phyloP scores from a whole-genome alignment of 176 grass and related monocot species.

The Olyra latifolia region DNA sequence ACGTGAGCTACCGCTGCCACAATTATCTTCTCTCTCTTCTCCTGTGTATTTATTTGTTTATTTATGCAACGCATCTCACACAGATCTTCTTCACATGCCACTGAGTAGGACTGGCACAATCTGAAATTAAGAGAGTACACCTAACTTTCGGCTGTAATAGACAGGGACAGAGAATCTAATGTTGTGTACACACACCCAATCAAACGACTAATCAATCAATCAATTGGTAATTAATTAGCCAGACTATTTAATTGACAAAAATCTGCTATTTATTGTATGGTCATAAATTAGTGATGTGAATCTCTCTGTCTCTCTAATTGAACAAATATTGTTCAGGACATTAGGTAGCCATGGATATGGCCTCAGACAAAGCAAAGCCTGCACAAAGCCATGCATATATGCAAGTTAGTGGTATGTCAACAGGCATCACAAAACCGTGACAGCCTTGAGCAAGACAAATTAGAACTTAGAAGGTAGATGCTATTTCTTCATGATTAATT shows the following conservation, averaged over 20 bases:
- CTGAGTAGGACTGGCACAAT: conserved; percentile 35
- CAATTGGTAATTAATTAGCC: background rate
- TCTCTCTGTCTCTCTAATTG: background rate
- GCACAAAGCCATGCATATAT: background rate
- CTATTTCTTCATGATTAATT: background rate
- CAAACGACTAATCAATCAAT: conserved; percentile 35
- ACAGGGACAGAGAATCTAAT: conserved; percentile 52
- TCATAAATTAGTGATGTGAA: conserved; percentile 4
- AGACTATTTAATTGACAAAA: conserved; percentile 5
- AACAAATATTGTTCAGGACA: background rate
- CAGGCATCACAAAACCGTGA: background rate
- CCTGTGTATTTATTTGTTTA: background rate
- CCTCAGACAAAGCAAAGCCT: background rate
- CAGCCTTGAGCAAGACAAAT: background rate
- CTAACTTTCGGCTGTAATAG: conserved; percentile 52
- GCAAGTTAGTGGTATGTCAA: background rate
- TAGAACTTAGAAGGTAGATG: background rate
- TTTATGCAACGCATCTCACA: conserved; percentile 24
- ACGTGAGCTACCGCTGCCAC: conserved; percentile 22
- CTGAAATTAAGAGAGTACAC: conserved; percentile 39
- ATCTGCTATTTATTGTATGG: background rate
- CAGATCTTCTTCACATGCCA: conserved; percentile 53
- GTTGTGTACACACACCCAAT: conserved; percentile 39
- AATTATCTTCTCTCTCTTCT: background rate
- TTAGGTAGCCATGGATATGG: background rate